Base-by-base conservation (phyloP, 768 basidiomycete genomes). In the Galerina sulciceps region DNA sequence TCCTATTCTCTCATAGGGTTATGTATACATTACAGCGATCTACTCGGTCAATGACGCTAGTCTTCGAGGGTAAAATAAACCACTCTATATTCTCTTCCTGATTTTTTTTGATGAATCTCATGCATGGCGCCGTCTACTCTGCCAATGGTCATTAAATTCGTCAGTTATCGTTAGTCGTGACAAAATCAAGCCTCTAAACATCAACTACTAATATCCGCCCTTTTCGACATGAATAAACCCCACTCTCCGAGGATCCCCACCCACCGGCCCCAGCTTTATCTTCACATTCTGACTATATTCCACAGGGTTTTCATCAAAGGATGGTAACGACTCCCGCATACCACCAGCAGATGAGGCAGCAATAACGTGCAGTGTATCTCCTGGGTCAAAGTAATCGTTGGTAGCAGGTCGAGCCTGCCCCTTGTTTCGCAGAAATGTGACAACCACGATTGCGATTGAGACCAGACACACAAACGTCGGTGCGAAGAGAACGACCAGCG, bases 321-420 rank as follows among this genome's bases (percentile, higher is more conserved):
- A 50, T 10, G 66, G 63, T 23, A 67, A 67, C 5, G 54, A 34
- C 14, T 49, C 54, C 17, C 57, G 45, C n/a, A 67, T 51, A 22
- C 66, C 66, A n/a, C 66, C 66, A 9, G 62, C 58, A 10, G 64
- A 61, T 2, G 66, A 52, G 15, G 66, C 66, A 36, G 58, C 43
- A 13, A 67, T 67, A 35, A 67, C 55, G 18, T 67, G 66, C 26
- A 65, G 18, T 17, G 65, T 60, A 43, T 67, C 51, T 10, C 57
- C 60, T 34, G 66, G 64, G 40, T 67, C 66, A 43, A 67, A 67
- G 45, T 67, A 53, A 40, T 62, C 49, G 41, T 58, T 63, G 4
- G 36, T 47, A 13, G 45, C 57, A 2, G 60, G 48, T 36, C 56
- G 59, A 1, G 15, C 22, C 4, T 35, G 31, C 17, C 46, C 47